phyloP scores from a whole-genome alignment of 1,139 yeast genomes.

The Blastobotrys arbuscula region DNA sequence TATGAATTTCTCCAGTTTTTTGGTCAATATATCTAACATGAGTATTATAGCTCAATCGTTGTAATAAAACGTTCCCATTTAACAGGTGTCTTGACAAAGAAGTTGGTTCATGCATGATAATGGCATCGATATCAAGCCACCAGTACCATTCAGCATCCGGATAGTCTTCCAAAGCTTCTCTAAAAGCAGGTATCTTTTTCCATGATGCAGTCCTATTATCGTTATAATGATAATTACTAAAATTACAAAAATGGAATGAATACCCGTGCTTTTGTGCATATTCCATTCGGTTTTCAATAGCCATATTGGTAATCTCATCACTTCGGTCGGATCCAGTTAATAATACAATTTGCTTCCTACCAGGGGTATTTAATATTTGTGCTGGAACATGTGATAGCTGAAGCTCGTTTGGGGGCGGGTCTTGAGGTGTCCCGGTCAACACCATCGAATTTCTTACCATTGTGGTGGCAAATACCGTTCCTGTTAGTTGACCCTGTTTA shows the following conservation, averaged over 20 bases:
- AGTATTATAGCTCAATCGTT: conserved; percentile 23
- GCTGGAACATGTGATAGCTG: conserved; percentile 3
- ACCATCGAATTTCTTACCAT: background rate
- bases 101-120: conserved; percentile 30
- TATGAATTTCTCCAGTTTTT: background rate
- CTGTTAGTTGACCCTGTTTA: too few relatives aligned
- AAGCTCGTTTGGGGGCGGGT: background rate
- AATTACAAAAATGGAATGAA: conserved; percentile 26
- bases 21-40: conserved; percentile 19
- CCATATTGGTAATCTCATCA: conserved; percentile 16
- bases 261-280: conserved; percentile 32
- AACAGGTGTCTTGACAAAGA: conserved; percentile 31
- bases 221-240: conserved; percentile 17
- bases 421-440: background rate
- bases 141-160: conserved; percentile 35
- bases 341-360: background rate
- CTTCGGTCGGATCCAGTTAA: conserved; percentile 1
- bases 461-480: too few relatives aligned
- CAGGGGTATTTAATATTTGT: background rate
- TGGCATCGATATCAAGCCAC: conserved; percentile 34
- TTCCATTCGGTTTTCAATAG: conserved; percentile 30
- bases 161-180: conserved; percentile 25
- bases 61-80: conserved; percentile 19
- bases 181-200: conserved; percentile 32
- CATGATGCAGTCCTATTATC: conserved; percentile 24